A percentile compares a stretch with the other conserved stretches of the same genome.
Evolutionary conservation across 768 basidiomycete genomes (phyloP).

Genomic region (Tulasnella calospora): DNA sequence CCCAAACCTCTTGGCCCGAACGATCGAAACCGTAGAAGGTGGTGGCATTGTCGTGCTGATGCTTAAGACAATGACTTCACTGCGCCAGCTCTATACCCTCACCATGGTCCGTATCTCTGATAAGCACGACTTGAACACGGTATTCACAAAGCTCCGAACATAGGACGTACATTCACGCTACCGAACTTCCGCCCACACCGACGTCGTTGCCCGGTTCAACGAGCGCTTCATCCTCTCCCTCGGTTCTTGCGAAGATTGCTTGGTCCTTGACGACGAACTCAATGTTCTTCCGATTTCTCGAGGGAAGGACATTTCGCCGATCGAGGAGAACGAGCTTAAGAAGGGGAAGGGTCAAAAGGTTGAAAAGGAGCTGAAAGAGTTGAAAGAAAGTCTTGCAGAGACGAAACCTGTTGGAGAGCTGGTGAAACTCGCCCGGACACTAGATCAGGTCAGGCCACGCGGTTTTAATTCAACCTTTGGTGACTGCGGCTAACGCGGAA

Average conservation of each 20-base stretch:
- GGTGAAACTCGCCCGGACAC: constrained; percentile 81
- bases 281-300: constrained; percentile 95
- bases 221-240: constrained; percentile 98
- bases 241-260: constrained; percentile 85
- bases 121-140: constrained; percentile 31
- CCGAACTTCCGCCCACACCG: constrained; percentile 83
- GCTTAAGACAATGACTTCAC: constrained; percentile 89
- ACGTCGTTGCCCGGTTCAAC: constrained; percentile 92
- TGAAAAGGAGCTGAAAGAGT: constrained; percentile 65
- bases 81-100: constrained; percentile 90
- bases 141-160: not conserved
- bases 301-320: constrained; percentile 81
- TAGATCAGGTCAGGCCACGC: constrained; percentile 63
- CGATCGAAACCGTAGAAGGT: constrained; percentile 97
- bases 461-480: not conserved
- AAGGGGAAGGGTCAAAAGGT: constrained; percentile 46
- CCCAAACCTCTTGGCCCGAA: constrained; percentile 91
- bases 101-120: constrained; percentile 48
- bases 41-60: constrained; percentile 85
- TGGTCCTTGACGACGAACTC: constrained; percentile 94
- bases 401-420: constrained; percentile 85
- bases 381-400: constrained; percentile 72
- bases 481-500: not conserved
- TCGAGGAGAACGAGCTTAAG: constrained; percentile 46
- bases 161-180: constrained; percentile 96